Conservation (phyloP, 306 rosid genomes). For the Prosopis cineraria region DNA sequence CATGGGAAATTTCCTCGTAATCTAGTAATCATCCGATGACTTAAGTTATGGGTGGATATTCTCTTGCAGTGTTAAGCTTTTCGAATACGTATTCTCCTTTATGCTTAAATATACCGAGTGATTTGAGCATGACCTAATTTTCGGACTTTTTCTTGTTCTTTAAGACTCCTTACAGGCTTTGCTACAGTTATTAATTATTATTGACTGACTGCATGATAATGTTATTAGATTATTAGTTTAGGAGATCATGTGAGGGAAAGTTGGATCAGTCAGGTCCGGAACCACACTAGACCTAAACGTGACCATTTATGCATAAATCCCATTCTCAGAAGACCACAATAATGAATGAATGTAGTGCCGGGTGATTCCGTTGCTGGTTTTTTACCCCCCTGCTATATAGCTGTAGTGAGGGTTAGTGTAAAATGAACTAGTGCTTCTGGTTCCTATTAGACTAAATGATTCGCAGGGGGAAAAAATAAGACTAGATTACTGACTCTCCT, state of each 20-base stretch:
- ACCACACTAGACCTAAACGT: not conserved
- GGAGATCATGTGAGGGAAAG: not conserved
- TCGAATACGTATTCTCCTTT: not conserved
- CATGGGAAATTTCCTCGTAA: not conserved
- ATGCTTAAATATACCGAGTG: not conserved
- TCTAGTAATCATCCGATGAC: not conserved
- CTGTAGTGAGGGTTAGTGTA: not conserved
- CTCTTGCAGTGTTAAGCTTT: not conserved
- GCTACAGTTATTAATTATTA: not conserved
- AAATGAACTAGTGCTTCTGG: constrained; percentile 7
- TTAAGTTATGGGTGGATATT: not conserved
- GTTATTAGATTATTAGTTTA: not conserved
- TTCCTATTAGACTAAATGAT: not conserved
- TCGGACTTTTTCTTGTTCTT: not conserved
- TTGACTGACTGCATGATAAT: not conserved
- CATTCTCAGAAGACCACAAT: not conserved
- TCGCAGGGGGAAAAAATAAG: not conserved
- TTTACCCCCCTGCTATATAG: not conserved
- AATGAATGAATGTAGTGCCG: not conserved
- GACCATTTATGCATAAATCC: not conserved
- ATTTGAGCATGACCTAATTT: not conserved
- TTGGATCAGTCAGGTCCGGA: not conserved
- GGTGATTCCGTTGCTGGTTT: not conserved
- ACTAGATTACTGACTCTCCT: not conserved
- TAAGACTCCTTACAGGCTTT: too few relatives aligned